Conservation (phyloP, 2,329 filamentous ascomycete genomes). For the Penicillium concentricum region DNA sequence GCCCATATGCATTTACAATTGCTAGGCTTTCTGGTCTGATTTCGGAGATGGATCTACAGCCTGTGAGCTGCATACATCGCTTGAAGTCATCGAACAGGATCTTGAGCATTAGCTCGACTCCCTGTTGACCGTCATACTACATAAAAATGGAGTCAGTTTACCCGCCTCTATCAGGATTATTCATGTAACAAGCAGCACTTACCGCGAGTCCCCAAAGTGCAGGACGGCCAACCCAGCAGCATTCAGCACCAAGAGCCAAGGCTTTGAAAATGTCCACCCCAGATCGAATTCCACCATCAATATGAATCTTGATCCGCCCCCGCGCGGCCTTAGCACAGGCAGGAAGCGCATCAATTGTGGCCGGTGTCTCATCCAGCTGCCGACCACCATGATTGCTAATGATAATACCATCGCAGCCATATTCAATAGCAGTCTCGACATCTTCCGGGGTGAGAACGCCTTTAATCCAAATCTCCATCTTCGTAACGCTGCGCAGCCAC, state of each 20-base stretch:
- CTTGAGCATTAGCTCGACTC: constrained; percentile 32
- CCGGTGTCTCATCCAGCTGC: constrained; percentile 38
- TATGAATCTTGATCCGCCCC: constrained; percentile 33
- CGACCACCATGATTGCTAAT: constrained; percentile 42
- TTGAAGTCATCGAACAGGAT: constrained; percentile 36
- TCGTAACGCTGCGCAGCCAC: constrained; percentile 50
- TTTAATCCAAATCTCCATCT: constrained; percentile 44
- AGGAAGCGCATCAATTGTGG: constrained; percentile 38
- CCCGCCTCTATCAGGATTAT: background rate
- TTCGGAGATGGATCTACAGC: constrained; percentile 27
- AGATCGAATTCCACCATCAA: constrained; percentile 37
- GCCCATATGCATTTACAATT: constrained; percentile 17
- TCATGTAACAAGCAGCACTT: constrained; percentile 6
- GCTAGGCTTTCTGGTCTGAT: constrained; percentile 22
- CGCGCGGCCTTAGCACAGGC: constrained; percentile 28
- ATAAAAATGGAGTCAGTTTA: constrained; percentile 8
- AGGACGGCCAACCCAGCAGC: constrained; percentile 34
- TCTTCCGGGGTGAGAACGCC: constrained; percentile 36
- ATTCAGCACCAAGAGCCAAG: constrained; percentile 35
- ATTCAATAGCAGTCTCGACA: constrained; percentile 34
- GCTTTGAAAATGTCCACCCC: constrained; percentile 40
- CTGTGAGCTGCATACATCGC: constrained; percentile 30
- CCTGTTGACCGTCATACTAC: constrained; percentile 32
- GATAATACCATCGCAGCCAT: constrained; percentile 38
- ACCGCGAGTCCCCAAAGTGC: constrained; percentile 38